A percentile compares a stretch with the other conserved stretches of the same genome.
phyloP scores from a whole-genome alignment of 495 filamentous ascomycete genomes.

The Trichoderma parareesei region DNA sequence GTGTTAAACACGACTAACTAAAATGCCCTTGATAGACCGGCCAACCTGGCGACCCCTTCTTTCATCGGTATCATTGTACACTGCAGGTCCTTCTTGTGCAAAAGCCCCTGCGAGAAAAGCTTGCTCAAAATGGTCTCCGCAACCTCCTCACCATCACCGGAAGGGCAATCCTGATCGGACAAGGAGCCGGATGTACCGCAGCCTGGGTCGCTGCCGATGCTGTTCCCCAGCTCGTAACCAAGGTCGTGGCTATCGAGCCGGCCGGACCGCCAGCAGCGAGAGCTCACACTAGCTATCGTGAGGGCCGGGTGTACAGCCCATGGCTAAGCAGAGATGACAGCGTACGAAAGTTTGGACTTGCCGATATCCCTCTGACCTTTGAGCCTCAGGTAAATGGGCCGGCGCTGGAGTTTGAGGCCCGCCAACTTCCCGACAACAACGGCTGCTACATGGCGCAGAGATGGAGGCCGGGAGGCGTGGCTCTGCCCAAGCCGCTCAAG shows the following conservation, averaged over 20 bases:
- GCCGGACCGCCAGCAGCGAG: constrained; percentile 42
- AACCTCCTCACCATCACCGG: constrained; percentile 41
- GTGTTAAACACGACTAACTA: not conserved
- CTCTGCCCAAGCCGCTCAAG: not conserved
- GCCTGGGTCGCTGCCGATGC: constrained; percentile 43
- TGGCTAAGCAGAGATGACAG: constrained; percentile 16
- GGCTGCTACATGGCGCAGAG: constrained; percentile 21
- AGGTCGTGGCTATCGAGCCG: constrained; percentile 46
- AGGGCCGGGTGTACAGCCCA: constrained; percentile 18
- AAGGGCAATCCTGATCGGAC: constrained; percentile 39
- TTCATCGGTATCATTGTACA: constrained; percentile 38
- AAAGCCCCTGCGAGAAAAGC: constrained; percentile 31
- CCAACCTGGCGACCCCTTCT: constrained; percentile 37
- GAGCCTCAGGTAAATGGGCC: constrained; percentile 25
- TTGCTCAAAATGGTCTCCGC: constrained; percentile 35
- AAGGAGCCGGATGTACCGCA: constrained; percentile 46
- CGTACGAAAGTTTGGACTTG: constrained; percentile 34
- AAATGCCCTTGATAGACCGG: constrained; percentile 21
- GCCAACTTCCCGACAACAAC: constrained; percentile 14
- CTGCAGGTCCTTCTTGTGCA: constrained; percentile 17
- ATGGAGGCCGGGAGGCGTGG: not conserved
- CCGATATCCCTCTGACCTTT: constrained; percentile 42
- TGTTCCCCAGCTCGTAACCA: constrained; percentile 36
- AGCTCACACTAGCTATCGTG: not conserved
- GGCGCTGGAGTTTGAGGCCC: not conserved